These are phyloP conservation scores for Trypanosoma platydactyli DNA, from an alignment of 208 protist genomes.

Conservation along the genomic window DNA sequence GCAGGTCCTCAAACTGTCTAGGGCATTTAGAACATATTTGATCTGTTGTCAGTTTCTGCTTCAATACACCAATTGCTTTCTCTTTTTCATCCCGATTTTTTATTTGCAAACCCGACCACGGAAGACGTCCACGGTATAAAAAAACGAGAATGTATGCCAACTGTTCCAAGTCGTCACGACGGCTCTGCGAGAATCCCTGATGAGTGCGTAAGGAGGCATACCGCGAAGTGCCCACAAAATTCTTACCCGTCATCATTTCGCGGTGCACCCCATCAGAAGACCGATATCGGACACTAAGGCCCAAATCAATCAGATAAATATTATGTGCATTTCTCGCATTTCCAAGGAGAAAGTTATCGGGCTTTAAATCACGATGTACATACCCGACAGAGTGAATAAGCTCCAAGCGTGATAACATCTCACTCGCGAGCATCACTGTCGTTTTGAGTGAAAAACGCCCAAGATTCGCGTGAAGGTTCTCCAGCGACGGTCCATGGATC, in stretches of 20 bases:
- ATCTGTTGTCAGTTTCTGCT: slow-evolving; percentile 42
- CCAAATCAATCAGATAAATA: slow-evolving; percentile 95
- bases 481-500: slow-evolving; percentile 96
- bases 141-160: slow-evolving; percentile 95
- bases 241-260: slow-evolving; percentile 86
- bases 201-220: slow-evolving; percentile 98
- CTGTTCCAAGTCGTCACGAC: slow-evolving; percentile 90
- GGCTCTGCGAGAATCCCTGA: slow-evolving; percentile 89
- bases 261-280: slow-evolving; percentile 57
- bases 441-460: slow-evolving; percentile 98
- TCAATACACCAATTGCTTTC: slow-evolving; percentile 56
- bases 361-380: slow-evolving; percentile 98
- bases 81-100: slow-evolving; percentile 81
- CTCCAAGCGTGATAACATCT: slow-evolving; percentile 97
- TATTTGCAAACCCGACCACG: slow-evolving; percentile 93
- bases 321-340: slow-evolving; percentile 69
- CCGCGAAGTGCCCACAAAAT: slow-evolving; percentile 95
- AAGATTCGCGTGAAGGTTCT: slow-evolving; percentile 86
- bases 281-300: slow-evolving; percentile 86
- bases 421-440: slow-evolving; percentile 97
- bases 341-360: slow-evolving; percentile 99
- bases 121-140: slow-evolving; percentile 93
- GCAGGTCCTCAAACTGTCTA: slow-evolving; percentile 60
- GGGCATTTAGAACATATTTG: slow-evolving; percentile 77
- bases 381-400: slow-evolving; percentile 97